Conservation (phyloP, 345 rosid species). For the Eucalyptus paniculata region DNA sequence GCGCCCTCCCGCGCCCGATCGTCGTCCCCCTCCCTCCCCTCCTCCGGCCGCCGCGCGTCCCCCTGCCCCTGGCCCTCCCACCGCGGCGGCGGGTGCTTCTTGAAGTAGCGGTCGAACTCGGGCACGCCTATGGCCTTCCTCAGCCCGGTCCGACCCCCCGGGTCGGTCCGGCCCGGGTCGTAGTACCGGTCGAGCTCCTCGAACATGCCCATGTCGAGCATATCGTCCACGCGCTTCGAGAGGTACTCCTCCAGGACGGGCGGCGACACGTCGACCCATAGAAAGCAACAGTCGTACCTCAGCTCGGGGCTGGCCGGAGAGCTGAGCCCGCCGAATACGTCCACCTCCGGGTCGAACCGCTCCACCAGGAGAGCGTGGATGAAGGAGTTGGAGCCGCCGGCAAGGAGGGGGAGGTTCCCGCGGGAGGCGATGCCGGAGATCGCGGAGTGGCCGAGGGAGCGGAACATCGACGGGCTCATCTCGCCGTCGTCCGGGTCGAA, state of each 20-base stretch:
- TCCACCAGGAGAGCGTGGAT: constrained; percentile 59
- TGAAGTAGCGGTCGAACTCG: constrained; percentile 60
- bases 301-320: constrained; percentile 14
- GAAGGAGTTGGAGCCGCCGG: constrained; percentile 90
- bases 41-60: neutral
- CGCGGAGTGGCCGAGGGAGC: constrained; percentile 26
- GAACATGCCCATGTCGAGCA: constrained; percentile 86
- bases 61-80: neutral
- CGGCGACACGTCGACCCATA: constrained; percentile 77
- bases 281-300: constrained; percentile 67
- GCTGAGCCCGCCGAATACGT: constrained; percentile 23
- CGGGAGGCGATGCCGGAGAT: constrained; percentile 30
- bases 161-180: constrained; percentile 9
- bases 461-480: constrained; percentile 38
- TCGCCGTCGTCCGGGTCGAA: constrained; percentile 29
- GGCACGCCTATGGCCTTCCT: constrained; percentile 87
- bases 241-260: constrained; percentile 57
- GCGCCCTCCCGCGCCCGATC: constrained; percentile 17
- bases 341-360: constrained; percentile 29
- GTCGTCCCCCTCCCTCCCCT: neutral
- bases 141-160: constrained; percentile 23
- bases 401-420: constrained; percentile 44
- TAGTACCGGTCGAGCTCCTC: constrained; percentile 49
- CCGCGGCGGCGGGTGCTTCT: constrained; percentile 26
- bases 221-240: constrained; percentile 63